phyloP scores from a whole-genome alignment of 2,329 filamentous ascomycete species.

The Paradendryphiella salina region DNA sequence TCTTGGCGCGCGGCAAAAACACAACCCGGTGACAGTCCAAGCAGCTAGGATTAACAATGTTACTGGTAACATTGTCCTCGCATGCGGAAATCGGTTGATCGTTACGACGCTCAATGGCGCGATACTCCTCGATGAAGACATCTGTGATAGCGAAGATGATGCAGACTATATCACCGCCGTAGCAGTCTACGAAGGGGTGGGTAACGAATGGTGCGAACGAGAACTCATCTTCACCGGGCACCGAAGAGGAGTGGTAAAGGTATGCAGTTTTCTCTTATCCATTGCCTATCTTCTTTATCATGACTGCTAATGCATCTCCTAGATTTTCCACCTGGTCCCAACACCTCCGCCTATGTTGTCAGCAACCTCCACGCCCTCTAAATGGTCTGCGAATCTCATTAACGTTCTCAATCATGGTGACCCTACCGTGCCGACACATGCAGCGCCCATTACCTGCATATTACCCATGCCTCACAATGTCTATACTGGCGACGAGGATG shows the following conservation, averaged over 20 bases:
- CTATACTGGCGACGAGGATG: slow-evolving; percentile 93
- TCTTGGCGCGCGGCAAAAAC: slow-evolving; percentile 31
- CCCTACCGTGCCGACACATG: slow-evolving; percentile 51
- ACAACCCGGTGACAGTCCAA: slow-evolving; percentile 52
- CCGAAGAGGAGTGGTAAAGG: slow-evolving; percentile 78
- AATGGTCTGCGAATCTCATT: slow-evolving; percentile 77
- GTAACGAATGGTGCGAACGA: slow-evolving; percentile 88
- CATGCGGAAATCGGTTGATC: slow-evolving; percentile 72
- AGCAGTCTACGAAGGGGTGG: slow-evolving; percentile 88
- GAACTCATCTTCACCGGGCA: slow-evolving; percentile 90
- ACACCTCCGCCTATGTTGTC: slow-evolving; percentile 54
- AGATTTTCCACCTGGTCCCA: slow-evolving; percentile 63
- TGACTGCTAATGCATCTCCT: neutral
- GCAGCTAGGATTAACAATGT: slow-evolving; percentile 88
- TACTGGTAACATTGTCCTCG: slow-evolving; percentile 85
- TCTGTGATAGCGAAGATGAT: slow-evolving; percentile 67
- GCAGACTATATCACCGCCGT: slow-evolving; percentile 76
- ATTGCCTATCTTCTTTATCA: neutral
- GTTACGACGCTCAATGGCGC: slow-evolving; percentile 89
- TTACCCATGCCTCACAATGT: slow-evolving; percentile 79
- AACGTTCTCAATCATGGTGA: slow-evolving; percentile 82
- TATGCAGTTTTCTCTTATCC: slow-evolving; percentile 14
- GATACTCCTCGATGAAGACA: slow-evolving; percentile 76
- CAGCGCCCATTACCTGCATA: slow-evolving; percentile 80
- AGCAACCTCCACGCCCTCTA: slow-evolving; percentile 21